Conservation (phyloP, 2,329 filamentous ascomycete species). For the Fusarium veterinarium region DNA sequence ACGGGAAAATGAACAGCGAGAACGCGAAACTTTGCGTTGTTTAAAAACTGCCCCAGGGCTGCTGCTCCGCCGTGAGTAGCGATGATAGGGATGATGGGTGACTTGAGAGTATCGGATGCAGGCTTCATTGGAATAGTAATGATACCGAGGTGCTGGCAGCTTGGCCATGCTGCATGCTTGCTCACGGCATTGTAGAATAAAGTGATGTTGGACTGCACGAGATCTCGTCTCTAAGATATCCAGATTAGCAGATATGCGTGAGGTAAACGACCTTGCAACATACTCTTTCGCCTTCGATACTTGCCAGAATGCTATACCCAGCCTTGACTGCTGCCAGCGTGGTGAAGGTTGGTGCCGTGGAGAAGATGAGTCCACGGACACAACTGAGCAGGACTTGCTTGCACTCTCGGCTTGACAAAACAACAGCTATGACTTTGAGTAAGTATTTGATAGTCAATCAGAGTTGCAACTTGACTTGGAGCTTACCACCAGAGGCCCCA, state of each 20-base stretch:
- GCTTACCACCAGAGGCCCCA: background rate
- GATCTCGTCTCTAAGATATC: background rate
- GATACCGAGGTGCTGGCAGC: background rate
- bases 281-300: background rate
- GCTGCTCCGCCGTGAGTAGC: background rate
- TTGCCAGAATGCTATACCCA: background rate
- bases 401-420: background rate
- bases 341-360: background rate
- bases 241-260: rapidly evolving
- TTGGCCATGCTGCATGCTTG: background rate
- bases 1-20: background rate
- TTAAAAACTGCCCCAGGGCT: background rate
- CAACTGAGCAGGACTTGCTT: background rate
- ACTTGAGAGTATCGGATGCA: rapidly evolving
- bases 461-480: background rate
- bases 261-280: rapidly evolving
- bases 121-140: background rate
- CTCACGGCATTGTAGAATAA: background rate
- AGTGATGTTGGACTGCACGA: background rate
- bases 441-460: background rate
- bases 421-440: background rate
- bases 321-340: background rate
- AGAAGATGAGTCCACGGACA: slow-evolving; percentile 1
- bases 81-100: background rate
- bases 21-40: background rate